Evolutionary conservation across 2,329 filamentous ascomycete species (phyloP).

Genomic region (Colletotrichum costaricense): DNA sequence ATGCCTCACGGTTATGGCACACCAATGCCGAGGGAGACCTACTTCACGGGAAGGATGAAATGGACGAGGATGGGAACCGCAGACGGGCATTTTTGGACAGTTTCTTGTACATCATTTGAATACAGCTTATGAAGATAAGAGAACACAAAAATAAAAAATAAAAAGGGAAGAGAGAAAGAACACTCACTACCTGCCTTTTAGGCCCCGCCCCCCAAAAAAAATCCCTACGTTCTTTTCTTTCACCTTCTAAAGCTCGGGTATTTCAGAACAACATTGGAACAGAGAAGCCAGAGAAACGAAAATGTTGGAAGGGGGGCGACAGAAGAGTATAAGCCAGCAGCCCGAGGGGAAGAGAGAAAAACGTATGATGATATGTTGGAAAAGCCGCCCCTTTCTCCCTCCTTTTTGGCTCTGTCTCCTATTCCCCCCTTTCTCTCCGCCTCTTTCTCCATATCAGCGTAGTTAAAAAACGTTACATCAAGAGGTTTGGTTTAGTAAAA

Average conservation of each 20-base stretch:
- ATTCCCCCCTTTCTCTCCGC: not conserved
- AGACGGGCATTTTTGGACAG: slow-evolving; percentile 3
- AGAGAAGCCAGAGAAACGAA: slow-evolving; percentile 11
- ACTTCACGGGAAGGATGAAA: not conserved
- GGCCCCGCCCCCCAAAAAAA: not conserved
- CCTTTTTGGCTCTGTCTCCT: not conserved
- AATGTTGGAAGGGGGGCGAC: not conserved
- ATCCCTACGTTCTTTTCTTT: slow-evolving; percentile 27
- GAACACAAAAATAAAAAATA: not conserved
- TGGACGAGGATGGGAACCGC: not conserved
- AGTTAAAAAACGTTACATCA: slow-evolving; percentile 28
- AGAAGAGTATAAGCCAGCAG: not conserved
- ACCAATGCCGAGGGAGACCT: not conserved
- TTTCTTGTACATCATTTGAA: slow-evolving; percentile 35
- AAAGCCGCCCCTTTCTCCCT: not conserved
- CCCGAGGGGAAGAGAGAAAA: not conserved
- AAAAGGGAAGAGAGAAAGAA: slow-evolving; percentile 14
- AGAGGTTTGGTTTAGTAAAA: slow-evolving; percentile 2
- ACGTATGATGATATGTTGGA: not conserved
- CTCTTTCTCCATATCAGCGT: slow-evolving; percentile 6
- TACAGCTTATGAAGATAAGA: slow-evolving; percentile 32
- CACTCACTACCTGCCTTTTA: not conserved
- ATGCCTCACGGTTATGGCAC: not conserved
- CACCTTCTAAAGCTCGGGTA: slow-evolving; percentile 36
- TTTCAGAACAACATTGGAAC: slow-evolving; percentile 35